These are phyloP conservation scores for Umbelopsis ramanniana DNA, from an alignment of 192 early-diverging fungal species.

Conservation along the genomic window DNA sequence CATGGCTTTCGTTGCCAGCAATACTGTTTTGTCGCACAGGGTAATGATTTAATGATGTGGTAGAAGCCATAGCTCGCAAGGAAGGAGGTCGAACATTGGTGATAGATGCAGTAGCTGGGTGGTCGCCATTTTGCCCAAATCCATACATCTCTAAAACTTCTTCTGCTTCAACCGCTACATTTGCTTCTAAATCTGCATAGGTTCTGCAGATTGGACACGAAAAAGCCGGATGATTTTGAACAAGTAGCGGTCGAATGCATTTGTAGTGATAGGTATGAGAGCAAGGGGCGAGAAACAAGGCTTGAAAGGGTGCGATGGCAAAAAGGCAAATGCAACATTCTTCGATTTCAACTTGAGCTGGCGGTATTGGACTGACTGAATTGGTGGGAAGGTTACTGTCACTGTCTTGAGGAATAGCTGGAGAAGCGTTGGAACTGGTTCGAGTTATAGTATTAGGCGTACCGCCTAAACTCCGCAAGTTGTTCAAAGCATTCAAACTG, in stretches of 20 bases:
- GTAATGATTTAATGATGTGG: background rate
- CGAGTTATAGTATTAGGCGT: background rate
- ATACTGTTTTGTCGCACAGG: background rate
- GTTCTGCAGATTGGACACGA: constrained; percentile 83
- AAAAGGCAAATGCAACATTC: constrained; percentile 87
- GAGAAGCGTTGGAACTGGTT: background rate
- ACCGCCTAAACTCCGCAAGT: constrained; percentile 35
- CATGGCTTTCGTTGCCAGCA: background rate
- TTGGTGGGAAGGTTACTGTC: background rate
- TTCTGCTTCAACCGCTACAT: constrained; percentile 53
- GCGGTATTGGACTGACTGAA: background rate
- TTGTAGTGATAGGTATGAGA: constrained; percentile 87
- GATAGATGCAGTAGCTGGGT: background rate
- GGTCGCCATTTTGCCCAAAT: background rate
- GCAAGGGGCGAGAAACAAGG: constrained; percentile 83
- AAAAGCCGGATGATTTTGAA: constrained; percentile 65
- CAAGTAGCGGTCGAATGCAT: constrained; percentile 71
- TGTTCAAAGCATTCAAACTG: constrained; percentile 46
- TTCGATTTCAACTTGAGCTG: constrained; percentile 35
- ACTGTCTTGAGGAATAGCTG: background rate
- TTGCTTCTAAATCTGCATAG: constrained; percentile 80
- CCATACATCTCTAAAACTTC: constrained; percentile 35
- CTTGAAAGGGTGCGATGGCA: constrained; percentile 75
- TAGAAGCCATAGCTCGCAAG: background rate
- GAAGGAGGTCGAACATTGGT: constrained; percentile 14